Base-by-base conservation (phyloP, 306 rosid species). In the Luffa acutangula region DNA sequence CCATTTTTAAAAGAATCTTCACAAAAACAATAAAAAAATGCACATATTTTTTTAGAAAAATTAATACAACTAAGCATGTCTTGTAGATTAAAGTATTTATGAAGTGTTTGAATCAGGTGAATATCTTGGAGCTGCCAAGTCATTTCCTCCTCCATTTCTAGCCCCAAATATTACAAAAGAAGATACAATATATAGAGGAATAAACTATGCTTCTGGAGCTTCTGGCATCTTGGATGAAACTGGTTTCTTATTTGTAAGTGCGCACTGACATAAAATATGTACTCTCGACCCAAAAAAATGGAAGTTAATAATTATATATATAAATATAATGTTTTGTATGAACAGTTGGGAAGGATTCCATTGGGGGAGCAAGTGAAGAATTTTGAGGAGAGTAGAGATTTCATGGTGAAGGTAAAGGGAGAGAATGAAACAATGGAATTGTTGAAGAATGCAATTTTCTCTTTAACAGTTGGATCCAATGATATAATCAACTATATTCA, bases 191-290 rank as follows among this genome's bases (percentile, higher is more conserved):
- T 11, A 64, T 2, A 69, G 56, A 70, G 92, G 92, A 78, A 83
- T 89, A 8, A 89, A 89, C 57, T 89, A 86, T 78, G 92, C 90
- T 48, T 86, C 90, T 4, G 90, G 88, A 53, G 90, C 90, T 76
- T 85, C 88, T 7, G 90, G 90, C 71, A 85, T 89, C 71, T 36
- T 89, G 25, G 88, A 86, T 31, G 54, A 85, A 79, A 89, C 92
- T 2, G 90, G 92, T n/a, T 6, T 21, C 17, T 25, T 86, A 34
- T 86, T 89, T 18, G 90, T 89, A 80, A 83, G 92, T 78, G 8
- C 31, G 31, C 31, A 25, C 31, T 25, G 31, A 25, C 31, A 25
- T 25, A 25, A 25, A 25, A 25, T 25, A 25, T 25, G 31, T 25
- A 25, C 31, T 25, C 31, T 25, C 31, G 31, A 25, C 31, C 31